Evolutionary conservation across 139 green algal genomes (phyloP).

Genomic region (Volvox reticuliferus): DNA sequence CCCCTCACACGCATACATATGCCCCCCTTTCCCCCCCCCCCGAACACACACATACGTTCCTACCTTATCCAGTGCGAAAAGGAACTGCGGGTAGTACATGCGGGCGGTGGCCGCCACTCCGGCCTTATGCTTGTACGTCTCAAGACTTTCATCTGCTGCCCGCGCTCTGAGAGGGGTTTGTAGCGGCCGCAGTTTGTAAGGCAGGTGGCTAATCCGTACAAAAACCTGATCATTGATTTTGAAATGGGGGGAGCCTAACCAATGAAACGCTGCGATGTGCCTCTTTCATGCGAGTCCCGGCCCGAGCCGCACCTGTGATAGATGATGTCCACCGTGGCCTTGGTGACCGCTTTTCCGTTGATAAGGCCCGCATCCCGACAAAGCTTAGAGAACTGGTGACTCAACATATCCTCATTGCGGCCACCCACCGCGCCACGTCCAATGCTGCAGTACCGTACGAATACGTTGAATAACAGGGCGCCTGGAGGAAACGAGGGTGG

Average conservation of each 20-base stretch:
- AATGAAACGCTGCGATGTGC: no score
- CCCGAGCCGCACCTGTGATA: conserved; percentile 54
- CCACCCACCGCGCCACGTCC: conserved; percentile 46
- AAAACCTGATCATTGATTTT: no score
- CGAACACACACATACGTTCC: neutral
- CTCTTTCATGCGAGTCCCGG: no score
- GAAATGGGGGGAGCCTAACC: no score
- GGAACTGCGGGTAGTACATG: conserved; percentile 51
- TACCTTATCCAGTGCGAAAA: conserved; percentile 40
- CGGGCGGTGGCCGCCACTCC: conserved; percentile 37
- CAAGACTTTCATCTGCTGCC: conserved; percentile 22
- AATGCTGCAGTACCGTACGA: conserved; percentile 65
- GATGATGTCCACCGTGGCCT: conserved; percentile 50
- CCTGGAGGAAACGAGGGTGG: conserved; percentile 35
- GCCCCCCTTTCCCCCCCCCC: no score
- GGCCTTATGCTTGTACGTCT: conserved; percentile 34
- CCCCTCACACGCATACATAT: no score
- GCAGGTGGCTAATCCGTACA: no score
- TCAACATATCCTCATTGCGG: conserved; percentile 62
- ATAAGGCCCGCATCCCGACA: conserved; percentile 59
- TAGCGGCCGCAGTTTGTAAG: neutral
- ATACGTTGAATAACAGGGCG: conserved; percentile 71
- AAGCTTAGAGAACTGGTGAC: conserved; percentile 63
- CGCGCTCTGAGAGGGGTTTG: neutral
- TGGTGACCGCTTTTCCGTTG: conserved; percentile 46